Base-by-base conservation (phyloP, 2,329 filamentous ascomycete genomes). In the Coniella lustricola region DNA sequence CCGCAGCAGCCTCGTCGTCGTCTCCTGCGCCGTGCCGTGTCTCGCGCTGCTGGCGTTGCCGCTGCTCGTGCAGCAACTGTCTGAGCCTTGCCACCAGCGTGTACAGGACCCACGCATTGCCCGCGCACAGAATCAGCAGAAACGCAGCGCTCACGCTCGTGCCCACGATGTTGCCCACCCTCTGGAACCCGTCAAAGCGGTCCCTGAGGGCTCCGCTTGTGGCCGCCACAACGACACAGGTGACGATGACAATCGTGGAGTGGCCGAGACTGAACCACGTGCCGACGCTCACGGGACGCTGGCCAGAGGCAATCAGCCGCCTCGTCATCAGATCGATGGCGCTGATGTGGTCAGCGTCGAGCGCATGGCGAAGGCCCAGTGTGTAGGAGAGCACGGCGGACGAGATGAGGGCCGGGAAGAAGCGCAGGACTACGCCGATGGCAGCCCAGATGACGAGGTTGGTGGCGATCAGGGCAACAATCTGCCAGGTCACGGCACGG, bases 281-380 rank as follows among this genome's bases (percentile, higher is more conserved):
- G 37, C 91, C 93, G 1, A 97, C 91, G 0, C 90, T 91, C 10
- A 94, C 90, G 2, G 91, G 90, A 2, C 81, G 80, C 61, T 93
- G 88, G 16, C 89, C 90, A 0, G 87, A 79, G 0, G 90, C 90
- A 33, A 97, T 81, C 20, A 97, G 79, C 7, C 91, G 82, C 3
- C 93, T 79, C 1, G 93, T 97, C 84, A 94, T 95, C 33, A 97
- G 77, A 67, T 97, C 91, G 59, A 97, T 98, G 54, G 90, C 91
- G 58, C 68, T 68, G 59, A 77, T 79, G 64, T 97, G 93, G 67
- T 97, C 91, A n/a, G 91, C 93, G 61, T 97, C 93, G 38, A 97
- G 80, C n/a, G 91, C 91, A 72, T 97, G 91, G 36, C 91, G 85
- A 12, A 97, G 77, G 3, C 91, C 91, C 10, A 97, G 77, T 0